These are phyloP conservation scores for Phaeosphaeriaceae sp. DNA, from an alignment of 2,329 filamentous ascomycete genomes.

Conservation along the genomic window DNA sequence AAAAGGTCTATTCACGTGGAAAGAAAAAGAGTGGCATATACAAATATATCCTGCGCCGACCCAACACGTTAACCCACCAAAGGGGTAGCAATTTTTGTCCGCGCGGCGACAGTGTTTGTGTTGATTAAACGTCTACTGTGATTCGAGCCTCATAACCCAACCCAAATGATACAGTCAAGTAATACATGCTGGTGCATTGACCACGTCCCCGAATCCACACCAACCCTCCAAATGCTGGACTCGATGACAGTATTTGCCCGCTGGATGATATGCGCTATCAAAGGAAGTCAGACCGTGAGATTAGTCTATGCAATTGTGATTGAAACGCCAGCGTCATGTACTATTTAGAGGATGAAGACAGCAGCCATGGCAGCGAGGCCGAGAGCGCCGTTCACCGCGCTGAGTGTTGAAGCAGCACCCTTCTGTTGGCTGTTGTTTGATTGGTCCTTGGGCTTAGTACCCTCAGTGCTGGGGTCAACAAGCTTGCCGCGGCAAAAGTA, in stretches of 20 bases:
- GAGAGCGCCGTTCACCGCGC: slow-evolving; percentile 51
- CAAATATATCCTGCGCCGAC: slow-evolving; percentile 31
- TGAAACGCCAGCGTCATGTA: slow-evolving; percentile 46
- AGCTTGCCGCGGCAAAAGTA: slow-evolving; percentile 51
- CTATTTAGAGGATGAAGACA: slow-evolving; percentile 55
- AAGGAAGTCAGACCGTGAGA: slow-evolving; percentile 40
- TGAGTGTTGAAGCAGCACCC: slow-evolving; percentile 49
- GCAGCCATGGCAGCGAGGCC: slow-evolving; percentile 56
- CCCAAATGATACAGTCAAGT: slow-evolving; percentile 45
- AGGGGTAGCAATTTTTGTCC: slow-evolving; percentile 17
- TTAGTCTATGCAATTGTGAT: slow-evolving; percentile 50
- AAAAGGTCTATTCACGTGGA: slow-evolving; percentile 24
- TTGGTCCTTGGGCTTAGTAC: slow-evolving; percentile 44
- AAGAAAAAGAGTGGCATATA: slow-evolving; percentile 34
- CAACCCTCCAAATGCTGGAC: slow-evolving; percentile 31
- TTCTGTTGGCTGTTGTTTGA: slow-evolving; percentile 30
- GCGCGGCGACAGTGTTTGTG: slow-evolving; percentile 30
- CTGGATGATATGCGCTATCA: slow-evolving; percentile 41
- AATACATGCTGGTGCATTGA: slow-evolving; percentile 40
- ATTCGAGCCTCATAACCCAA: slow-evolving; percentile 34
- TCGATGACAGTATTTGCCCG: slow-evolving; percentile 29
- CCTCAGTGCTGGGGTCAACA: slow-evolving; percentile 45
- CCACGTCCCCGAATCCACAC: slow-evolving; percentile 27
- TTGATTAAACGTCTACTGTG: slow-evolving; percentile 42
- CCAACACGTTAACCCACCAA: slow-evolving; percentile 26